Evolutionary conservation across 352 stramenopile genomes (phyloP), one percentile per base, ranked within the genome.

Genomic region (Globisporangium carolinianum): DNA sequence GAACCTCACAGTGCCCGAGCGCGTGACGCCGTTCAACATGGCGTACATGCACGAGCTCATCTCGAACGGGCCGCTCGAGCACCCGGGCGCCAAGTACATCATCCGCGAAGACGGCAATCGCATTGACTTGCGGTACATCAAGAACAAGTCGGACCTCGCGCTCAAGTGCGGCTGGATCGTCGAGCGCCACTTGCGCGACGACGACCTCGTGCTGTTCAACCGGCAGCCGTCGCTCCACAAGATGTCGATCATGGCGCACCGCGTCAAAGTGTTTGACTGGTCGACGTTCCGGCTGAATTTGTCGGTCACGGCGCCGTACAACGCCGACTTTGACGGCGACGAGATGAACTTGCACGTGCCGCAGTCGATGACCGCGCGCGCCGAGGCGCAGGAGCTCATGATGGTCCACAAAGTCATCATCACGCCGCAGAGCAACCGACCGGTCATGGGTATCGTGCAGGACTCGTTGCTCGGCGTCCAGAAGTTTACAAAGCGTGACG

Each of bases 191-290:
- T 75, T 99, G 52, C 86, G 84, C 46, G 96, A 99, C 69, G 97
- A 98, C 65, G 97, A 99, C 80, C 80, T 99, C 57, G 96, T 99
- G 63, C 75, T 99, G 17, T 99, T 99, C 76, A 99, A 99, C 75
- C 96, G 97, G 58, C 97, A 99, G 77, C 97, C 97, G 11, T 98
- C 89, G 65, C 86, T 99, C 49, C 97, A 99, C 79, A 99, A 99
- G 72, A 99, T 99, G 97, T 98, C 87, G 49, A 99, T 99, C 74
- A 99, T 99, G 97, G 95, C 95, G 32, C 97, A 99, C 71, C 86
- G 93, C 41, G 97, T 98, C 24, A 98, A 99, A 71, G 96, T 99
- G 46, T 92, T 99, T 58, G 96, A 99, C 80, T 99, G 96, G 93
- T 98, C 91, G 48, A 99, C 97, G 18, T 99, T 99, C 79, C 94